Evolutionary conservation across 257 asterid species (phyloP), one percentile per base, ranked within the genome.

Genomic region (Penstemon newberryi): DNA sequence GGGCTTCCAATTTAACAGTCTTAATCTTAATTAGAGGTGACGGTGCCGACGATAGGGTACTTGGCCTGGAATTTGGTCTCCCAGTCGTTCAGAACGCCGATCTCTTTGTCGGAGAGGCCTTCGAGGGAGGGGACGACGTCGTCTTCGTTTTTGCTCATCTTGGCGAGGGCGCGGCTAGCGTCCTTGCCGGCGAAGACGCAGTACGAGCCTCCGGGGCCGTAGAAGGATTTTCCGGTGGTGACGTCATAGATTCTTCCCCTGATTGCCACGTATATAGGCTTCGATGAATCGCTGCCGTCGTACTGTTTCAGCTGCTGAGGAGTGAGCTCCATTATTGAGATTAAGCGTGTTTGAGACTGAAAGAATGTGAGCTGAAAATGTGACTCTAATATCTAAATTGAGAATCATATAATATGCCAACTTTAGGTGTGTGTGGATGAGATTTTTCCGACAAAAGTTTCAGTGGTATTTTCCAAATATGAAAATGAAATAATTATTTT

Each of bases 151-250:
- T 88, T 90, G 79, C 96, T 93, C 99, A 90, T 93, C 89, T 93
- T 90, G 62, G 96, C 97, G 41, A 93, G 90, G 18, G 97, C 99
- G 69, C 99, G 89, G 87, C 86, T 90, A 66, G 97, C 96, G 53
- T 93, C 99, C 82, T 93, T 93, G 61, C 99, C 99, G 75, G 99
- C 74, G 83, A 93, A 93, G 78, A 93, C 66, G 80, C 65, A 57
- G 91, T 93, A 90, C 42, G 79, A 57, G 65, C 95, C 96, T 56
- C 96, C 96, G 39, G 97, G 96, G 42, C 96, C 97, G 79, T 93
- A 93, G 82, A 93, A 93, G 70, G 95, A 82, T 73, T 73, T 88
- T 55, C 95, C 97, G 68, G 92, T 7, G 69, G 94, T 74, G 57
- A 93, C 96, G 69, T 93, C 97, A 43, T 88, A 93, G 77, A 93